Conservation (phyloP, 768 basidiomycete genomes). For the Pulveroboletus sp. region DNA sequence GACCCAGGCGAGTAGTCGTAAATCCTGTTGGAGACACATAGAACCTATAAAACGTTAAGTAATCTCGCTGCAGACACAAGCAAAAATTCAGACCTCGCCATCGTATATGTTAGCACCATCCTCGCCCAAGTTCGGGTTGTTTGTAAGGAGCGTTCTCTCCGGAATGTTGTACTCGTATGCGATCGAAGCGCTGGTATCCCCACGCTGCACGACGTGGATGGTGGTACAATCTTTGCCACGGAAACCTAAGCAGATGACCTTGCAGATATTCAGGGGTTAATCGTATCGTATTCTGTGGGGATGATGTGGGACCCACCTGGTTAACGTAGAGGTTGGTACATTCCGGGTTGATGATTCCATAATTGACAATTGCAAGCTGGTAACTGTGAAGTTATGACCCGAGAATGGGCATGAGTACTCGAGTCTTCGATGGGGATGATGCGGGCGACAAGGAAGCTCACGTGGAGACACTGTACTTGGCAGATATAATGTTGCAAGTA, state of each 20-base stretch:
- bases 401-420: not conserved
- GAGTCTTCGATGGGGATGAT: not conserved
- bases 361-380: constrained; percentile 57
- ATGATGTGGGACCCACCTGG: constrained; percentile 33
- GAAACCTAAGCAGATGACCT: constrained; percentile 53
- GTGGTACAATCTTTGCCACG: constrained; percentile 53
- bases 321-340: constrained; percentile 59
- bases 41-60: constrained; percentile 19
- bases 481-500: constrained; percentile 66
- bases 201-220: constrained; percentile 43
- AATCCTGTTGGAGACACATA: constrained; percentile 24
- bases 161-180: constrained; percentile 40
- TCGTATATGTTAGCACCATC: constrained; percentile 55
- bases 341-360: constrained; percentile 42
- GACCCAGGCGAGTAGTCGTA: constrained; percentile 20
- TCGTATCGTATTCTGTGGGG: too few species aligned
- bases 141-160: constrained; percentile 45
- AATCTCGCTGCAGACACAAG: not conserved
- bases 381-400: constrained; percentile 32
- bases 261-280: not conserved
- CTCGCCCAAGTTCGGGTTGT: constrained; percentile 63
- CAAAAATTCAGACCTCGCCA: constrained; percentile 46
- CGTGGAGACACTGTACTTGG: constrained; percentile 60
- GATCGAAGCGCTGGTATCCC: constrained; percentile 51
- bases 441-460: constrained; percentile 28